Conservation (phyloP, 805 yeast species). For the Lipomyces kockii region DNA sequence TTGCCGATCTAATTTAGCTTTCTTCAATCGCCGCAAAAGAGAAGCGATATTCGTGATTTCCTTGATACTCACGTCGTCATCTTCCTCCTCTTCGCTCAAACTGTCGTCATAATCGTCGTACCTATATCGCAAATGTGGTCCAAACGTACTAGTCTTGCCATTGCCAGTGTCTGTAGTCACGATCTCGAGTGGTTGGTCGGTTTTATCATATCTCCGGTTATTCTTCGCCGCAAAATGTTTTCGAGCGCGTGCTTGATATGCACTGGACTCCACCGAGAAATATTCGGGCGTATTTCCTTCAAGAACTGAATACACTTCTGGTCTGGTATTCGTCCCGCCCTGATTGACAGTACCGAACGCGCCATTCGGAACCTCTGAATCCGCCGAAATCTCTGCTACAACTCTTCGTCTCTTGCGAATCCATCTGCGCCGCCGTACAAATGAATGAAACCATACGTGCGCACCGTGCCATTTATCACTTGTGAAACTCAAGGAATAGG, state of each 20-base stretch:
- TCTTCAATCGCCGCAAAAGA: conserved; percentile 21
- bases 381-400: neutral
- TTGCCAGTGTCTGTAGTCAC: neutral
- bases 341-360: neutral
- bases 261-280: conserved; percentile 24
- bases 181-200: neutral
- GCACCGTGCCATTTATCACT: conserved; percentile 64
- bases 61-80: neutral
- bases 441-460: conserved; percentile 59
- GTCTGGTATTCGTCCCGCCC: neutral
- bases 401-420: conserved; percentile 46
- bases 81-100: conserved; percentile 14
- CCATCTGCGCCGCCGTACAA: conserved; percentile 74
- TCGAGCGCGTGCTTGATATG: conserved; percentile 1
- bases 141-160: too few relatives aligned
- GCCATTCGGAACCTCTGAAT: neutral
- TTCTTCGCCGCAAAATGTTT: neutral
- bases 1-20: conserved; percentile 34
- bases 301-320: conserved; percentile 13
- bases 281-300: conserved; percentile 22
- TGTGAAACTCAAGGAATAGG: conserved; percentile 59
- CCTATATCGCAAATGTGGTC: neutral
- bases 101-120: conserved; percentile 4
- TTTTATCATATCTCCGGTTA: neutral
- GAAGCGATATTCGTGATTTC: conserved; percentile 12